Conservation (phyloP, 1,284 basidiomycete species). For the Sanghuangporus baumii region DNA sequence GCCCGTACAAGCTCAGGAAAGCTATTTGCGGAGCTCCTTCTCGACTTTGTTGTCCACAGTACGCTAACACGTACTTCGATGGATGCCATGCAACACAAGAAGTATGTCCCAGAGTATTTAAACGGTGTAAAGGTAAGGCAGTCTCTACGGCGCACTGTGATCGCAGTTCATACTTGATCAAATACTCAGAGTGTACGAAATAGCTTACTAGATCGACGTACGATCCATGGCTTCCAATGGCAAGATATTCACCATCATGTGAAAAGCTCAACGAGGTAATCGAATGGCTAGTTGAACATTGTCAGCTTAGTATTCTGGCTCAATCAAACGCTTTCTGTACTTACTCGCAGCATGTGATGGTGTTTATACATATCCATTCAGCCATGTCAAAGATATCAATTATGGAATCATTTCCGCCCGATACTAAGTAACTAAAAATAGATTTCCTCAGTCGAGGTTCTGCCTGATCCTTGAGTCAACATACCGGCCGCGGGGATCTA, state of each 20-base stretch:
- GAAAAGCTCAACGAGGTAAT: conserved; percentile 78
- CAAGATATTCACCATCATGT: conserved; percentile 73
- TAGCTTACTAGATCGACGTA: conserved; percentile 68
- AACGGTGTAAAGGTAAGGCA: conserved; percentile 59
- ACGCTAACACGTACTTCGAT: conserved; percentile 68
- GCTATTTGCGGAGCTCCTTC: conserved; percentile 60
- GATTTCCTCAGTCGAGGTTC: background rate
- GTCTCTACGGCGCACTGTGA: conserved; percentile 72
- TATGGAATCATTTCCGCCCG: conserved; percentile 74
- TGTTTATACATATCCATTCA: conserved; percentile 74
- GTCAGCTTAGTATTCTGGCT: background rate
- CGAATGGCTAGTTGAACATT: conserved; percentile 41
- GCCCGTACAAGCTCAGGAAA: conserved; percentile 64
- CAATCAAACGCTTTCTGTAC: conserved; percentile 25
- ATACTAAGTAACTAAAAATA: conserved; percentile 58
- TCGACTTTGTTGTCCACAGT: conserved; percentile 67
- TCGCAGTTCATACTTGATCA: background rate
- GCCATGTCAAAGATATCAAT: conserved; percentile 70
- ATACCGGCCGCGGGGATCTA: conserved; percentile 66
- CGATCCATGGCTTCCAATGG: conserved; percentile 61
- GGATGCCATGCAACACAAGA: conserved; percentile 76
- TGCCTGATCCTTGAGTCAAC: conserved; percentile 22
- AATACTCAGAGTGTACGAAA: background rate
- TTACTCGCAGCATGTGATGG: conserved; percentile 73
- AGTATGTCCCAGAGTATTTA: conserved; percentile 57